These are phyloP conservation scores for Leccinum solheimii DNA, from an alignment of 1,284 basidiomycete species.

Conservation along the genomic window DNA sequence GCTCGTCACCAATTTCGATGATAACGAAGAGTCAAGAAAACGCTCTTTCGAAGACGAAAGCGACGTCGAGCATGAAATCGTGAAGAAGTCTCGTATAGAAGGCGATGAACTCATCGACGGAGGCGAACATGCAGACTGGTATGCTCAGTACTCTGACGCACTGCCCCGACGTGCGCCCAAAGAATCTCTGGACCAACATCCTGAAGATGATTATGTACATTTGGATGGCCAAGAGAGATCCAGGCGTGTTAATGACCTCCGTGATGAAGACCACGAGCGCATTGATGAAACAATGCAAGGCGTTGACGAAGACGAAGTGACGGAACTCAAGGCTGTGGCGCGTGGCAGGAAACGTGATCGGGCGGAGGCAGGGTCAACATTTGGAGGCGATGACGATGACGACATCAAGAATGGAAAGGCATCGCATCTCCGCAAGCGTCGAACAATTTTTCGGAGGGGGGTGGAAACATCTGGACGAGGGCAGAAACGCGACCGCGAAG, in stretches of 20 bases:
- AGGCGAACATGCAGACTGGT: slow-evolving; percentile 47
- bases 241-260: slow-evolving; percentile 46
- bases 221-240: slow-evolving; percentile 43
- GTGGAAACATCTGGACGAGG: slow-evolving; percentile 49
- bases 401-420: slow-evolving; percentile 38
- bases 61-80: slow-evolving; percentile 42
- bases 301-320: slow-evolving; percentile 44
- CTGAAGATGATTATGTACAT: slow-evolving; percentile 40
- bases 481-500: slow-evolving; percentile 63
- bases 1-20: slow-evolving; percentile 13
- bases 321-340: slow-evolving; percentile 32
- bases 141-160: slow-evolving; percentile 29
- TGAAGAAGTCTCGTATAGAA: slow-evolving; percentile 55
- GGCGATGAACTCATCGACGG: slow-evolving; percentile 46
- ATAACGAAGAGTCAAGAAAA: slow-evolving; percentile 37
- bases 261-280: slow-evolving; percentile 36
- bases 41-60: slow-evolving; percentile 44
- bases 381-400: slow-evolving; percentile 64
- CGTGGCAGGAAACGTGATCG: slow-evolving; percentile 77
- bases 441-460: slow-evolving; percentile 50
- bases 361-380: slow-evolving; percentile 67
- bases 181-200: slow-evolving; percentile 44
- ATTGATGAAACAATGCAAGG: slow-evolving; percentile 33
- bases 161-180: slow-evolving; percentile 46
- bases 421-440: slow-evolving; percentile 45